Evolutionary conservation across 2,329 filamentous ascomycete genomes (phyloP).

Genomic region (Pestalotiopsis sp.): DNA sequence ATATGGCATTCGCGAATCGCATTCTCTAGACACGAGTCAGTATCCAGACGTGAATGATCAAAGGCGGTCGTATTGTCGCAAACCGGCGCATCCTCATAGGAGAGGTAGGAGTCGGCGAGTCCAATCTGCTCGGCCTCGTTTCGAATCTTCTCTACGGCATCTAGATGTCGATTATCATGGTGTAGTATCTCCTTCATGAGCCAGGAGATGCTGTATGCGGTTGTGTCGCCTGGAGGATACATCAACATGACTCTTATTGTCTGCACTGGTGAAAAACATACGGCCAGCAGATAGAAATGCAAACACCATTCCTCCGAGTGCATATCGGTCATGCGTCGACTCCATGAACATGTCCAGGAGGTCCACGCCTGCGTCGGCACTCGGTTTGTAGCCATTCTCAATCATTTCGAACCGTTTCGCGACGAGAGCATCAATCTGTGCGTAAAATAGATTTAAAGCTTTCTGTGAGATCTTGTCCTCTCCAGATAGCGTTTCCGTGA

Average conservation of each 20-base stretch:
- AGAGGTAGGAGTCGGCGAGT: neutral
- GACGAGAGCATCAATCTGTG: neutral
- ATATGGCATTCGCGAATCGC: neutral
- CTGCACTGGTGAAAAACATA: neutral
- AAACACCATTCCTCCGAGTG: neutral
- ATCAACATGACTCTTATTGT: neutral
- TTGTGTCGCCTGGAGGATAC: neutral
- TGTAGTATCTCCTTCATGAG: neutral
- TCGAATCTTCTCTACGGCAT: neutral
- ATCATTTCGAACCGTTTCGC: neutral
- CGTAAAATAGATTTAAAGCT: neutral
- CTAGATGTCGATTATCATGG: neutral
- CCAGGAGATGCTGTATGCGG: neutral
- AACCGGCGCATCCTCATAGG: neutral
- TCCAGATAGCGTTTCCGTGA: neutral
- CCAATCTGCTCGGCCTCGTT: neutral
- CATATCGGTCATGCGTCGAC: neutral
- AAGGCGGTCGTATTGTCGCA: neutral
- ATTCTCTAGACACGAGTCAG: neutral
- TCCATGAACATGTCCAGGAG: neutral
- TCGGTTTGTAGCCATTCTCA: neutral
- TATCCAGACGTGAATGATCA: neutral
- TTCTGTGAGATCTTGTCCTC: neutral
- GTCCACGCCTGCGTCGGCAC: neutral
- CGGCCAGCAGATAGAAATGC: neutral